phyloP scores from a whole-genome alignment of 164 flowering plant species.

The Nelumbo lutea region DNA sequence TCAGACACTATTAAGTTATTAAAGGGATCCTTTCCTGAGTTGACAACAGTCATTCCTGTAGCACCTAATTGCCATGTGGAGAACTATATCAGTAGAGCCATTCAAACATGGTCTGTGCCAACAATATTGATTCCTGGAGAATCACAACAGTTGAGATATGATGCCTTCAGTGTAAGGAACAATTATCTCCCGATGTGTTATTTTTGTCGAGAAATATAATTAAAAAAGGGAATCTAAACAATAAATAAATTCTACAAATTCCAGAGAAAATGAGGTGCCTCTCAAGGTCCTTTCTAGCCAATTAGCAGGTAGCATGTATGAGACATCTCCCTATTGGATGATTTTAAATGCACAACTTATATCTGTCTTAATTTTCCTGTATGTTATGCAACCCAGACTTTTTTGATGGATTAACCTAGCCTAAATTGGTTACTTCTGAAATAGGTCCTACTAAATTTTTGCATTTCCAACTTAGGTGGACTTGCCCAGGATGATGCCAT shows the following conservation, averaged over 20 bases:
- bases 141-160: conserved; percentile 47
- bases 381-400: no score
- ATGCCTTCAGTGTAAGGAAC: conserved; percentile 67
- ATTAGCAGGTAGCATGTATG: no score
- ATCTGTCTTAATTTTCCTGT: no score
- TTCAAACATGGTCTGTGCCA: conserved; percentile 54
- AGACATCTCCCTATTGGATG: no score
- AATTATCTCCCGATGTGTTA: not conserved
- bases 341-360: no score
- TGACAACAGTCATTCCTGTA: conserved; percentile 62
- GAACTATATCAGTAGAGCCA: conserved; percentile 32
- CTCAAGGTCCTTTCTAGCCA: no score
- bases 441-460: not conserved
- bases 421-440: not conserved
- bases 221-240: not conserved
- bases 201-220: not conserved
- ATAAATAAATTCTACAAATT: no score
- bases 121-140: conserved; percentile 58
- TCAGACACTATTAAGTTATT: conserved; percentile 42
- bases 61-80: conserved; percentile 79
- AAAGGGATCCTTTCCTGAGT: conserved; percentile 41
- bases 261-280: no score
- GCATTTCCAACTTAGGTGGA: not conserved
- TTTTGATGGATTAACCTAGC: no score
- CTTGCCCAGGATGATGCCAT: not conserved